These are phyloP conservation scores for Suillus sp. DNA, from an alignment of 768 basidiomycete genomes.

Conservation along the genomic window DNA sequence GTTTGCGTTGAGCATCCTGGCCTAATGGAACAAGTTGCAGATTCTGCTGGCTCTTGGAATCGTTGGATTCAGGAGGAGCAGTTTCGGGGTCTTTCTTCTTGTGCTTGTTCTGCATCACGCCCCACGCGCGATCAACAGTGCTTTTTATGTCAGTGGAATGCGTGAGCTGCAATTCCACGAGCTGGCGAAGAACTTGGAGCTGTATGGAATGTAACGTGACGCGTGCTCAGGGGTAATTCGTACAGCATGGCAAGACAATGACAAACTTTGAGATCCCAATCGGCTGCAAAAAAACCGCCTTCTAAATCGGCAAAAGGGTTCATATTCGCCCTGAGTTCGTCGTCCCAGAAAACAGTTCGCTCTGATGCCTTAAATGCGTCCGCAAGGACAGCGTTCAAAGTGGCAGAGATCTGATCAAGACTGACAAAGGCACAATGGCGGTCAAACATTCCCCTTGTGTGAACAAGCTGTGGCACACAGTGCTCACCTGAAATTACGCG, in stretches of 20 bases:
- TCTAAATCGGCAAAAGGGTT: conserved; percentile 70
- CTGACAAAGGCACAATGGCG: conserved; percentile 46
- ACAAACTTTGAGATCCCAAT: conserved; percentile 82
- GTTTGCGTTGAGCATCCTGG: conserved; percentile 72
- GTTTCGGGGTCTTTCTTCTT: conserved; percentile 72
- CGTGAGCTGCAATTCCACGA: conserved; percentile 81
- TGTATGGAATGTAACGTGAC: conserved; percentile 36
- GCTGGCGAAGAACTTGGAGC: conserved; percentile 82
- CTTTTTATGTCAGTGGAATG: conserved; percentile 70
- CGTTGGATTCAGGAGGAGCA: conserved; percentile 56
- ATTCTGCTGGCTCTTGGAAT: conserved; percentile 66
- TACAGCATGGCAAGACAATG: conserved; percentile 25
- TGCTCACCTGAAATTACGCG: conserved; percentile 87
- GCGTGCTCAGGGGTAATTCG: conserved; percentile 32
- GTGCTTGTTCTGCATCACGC: conserved; percentile 80
- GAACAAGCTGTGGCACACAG: conserved; percentile 34
- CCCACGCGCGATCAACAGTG: conserved; percentile 83
- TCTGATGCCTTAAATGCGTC: conserved; percentile 75
- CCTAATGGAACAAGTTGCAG: conserved; percentile 73
- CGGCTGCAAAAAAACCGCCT: conserved; percentile 77
- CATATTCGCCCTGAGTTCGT: conserved; percentile 62
- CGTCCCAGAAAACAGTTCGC: conserved; percentile 82
- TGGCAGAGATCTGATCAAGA: conserved; percentile 79
- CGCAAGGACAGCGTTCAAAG: conserved; percentile 65
- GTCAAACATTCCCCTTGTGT: conserved; percentile 33